Percentiles rank a stretch among this genome's conserved stretches.
These are phyloP conservation scores for Tylopilus sp. DNA, from an alignment of 1,284 basidiomycete species.

Conservation along the genomic window DNA sequence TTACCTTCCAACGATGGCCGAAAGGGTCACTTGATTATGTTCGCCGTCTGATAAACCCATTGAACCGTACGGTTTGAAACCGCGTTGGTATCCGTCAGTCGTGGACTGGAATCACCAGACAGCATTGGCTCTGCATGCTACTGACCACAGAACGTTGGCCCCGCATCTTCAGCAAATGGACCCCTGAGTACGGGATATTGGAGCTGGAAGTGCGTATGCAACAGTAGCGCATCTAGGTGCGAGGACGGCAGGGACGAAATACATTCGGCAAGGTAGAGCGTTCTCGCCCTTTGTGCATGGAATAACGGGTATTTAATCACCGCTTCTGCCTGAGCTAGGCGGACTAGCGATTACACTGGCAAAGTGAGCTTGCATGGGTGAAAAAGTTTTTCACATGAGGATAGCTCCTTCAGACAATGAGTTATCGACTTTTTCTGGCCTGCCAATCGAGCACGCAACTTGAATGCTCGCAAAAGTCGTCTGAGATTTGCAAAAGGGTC, in stretches of 20 bases:
- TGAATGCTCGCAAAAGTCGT: no score
- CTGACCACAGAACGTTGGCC: constrained; percentile 49
- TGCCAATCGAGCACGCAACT: no score
- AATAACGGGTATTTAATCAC: constrained; percentile 14
- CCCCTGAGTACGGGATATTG: constrained; percentile 58
- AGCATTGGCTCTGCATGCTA: constrained; percentile 4
- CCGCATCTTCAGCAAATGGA: constrained; percentile 46
- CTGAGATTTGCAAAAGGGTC: no score
- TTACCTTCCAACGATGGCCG: background rate
- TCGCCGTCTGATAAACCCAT: constrained; percentile 37
- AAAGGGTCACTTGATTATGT: constrained; percentile 40
- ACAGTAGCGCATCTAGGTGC: constrained; percentile 34
- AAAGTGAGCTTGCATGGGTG: background rate
- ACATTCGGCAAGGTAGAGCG: constrained; percentile 25
- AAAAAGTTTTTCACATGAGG: constrained; percentile 23
- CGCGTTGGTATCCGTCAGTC: constrained; percentile 40
- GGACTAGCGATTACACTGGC: background rate
- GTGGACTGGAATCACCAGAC: background rate
- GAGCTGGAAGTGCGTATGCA: constrained; percentile 57
- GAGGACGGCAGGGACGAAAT: constrained; percentile 33
- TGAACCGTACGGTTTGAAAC: constrained; percentile 44
- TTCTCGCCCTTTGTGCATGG: background rate
- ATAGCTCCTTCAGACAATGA: no score
- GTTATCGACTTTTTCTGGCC: no score
- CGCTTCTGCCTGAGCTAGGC: background rate